Base-by-base conservation (phyloP, 129 eudicot species). In the sunflower (Helianthus annuus) region DNA sequence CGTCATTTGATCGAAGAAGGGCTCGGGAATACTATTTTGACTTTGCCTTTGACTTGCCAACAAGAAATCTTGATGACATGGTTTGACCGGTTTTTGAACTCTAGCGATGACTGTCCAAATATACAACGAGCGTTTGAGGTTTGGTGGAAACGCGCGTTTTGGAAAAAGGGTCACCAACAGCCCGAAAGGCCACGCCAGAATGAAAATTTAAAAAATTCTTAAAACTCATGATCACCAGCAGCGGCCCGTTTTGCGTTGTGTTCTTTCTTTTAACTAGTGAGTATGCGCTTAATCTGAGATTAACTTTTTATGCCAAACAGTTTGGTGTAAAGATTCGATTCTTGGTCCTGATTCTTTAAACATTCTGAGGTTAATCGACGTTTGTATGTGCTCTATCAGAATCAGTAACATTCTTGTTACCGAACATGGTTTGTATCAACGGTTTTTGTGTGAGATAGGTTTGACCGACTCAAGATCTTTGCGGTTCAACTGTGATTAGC, bases 101-200 rank as follows among this genome's bases (percentile, higher is more conserved):
- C 87, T 11, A 87, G 97, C 2, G 98, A 93, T 53, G 97, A 93
- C 68, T 93, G 97, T 78, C 98, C 98, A 2, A 93, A 93, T 75
- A 89, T 93, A 42, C 96, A 86, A 74, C 77, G 98, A 59, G 98
- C 87, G 6, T 93, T 93, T 51, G 96, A 93, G 60, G 90, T 88
- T 73, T 93, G 98, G 98, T 93, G 98, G 98, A 93, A 85, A 73
- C 83, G 98, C 74, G 96, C 97, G 0, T 93, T 93, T 52, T 87
- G 87, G 87, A 85, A 78, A 65, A 80, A 88, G 22, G 66, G 73
- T 68, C 55, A 44, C 3, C 53, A 68, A 19, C 75, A 70, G 44
- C 78, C 75, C 19, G 86, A 83, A 54, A 73, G 78, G 78, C 82
- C 89, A 16, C 79, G 58, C 5, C 83, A 69, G 63, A 77, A 77